A percentile compares a stretch with the other conserved stretches of the same genome.
Conservation (phyloP, 2,329 filamentous ascomycete species). For the Colletotrichum truncatum region DNA sequence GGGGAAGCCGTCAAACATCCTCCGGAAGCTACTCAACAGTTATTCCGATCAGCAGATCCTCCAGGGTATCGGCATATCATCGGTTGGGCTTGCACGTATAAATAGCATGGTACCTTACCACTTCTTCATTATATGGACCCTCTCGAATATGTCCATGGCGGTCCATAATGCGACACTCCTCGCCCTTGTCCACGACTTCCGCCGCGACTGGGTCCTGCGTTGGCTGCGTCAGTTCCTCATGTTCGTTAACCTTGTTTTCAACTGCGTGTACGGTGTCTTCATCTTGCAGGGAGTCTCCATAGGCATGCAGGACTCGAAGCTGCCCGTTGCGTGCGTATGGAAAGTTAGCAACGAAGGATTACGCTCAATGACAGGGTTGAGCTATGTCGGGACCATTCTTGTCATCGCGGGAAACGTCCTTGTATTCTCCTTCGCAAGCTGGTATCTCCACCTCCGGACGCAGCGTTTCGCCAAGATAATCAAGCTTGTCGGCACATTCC, state of each 20-base stretch:
- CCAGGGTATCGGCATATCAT: conserved; percentile 74
- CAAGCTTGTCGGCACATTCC: conserved; percentile 60
- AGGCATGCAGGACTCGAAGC: conserved; percentile 57
- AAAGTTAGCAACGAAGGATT: conserved; percentile 45
- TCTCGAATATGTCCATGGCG: conserved; percentile 70
- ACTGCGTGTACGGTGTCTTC: conserved; percentile 64
- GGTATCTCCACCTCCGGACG: conserved; percentile 68
- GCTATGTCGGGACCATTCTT: conserved; percentile 67
- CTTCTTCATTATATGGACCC: conserved; percentile 77
- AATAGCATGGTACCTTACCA: conserved; percentile 70
- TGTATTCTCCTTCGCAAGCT: conserved; percentile 68
- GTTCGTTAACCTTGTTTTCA: conserved; percentile 70
- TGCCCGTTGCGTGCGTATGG: conserved; percentile 72
- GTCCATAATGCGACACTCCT: conserved; percentile 73
- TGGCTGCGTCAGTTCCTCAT: conserved; percentile 74
- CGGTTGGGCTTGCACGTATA: conserved; percentile 68
- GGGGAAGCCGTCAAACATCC: conserved; percentile 59
- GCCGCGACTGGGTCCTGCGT: conserved; percentile 71
- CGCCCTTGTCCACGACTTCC: conserved; percentile 73
- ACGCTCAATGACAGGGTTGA: conserved; percentile 48
- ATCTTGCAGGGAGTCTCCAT: conserved; percentile 64
- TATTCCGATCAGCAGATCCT: conserved; percentile 76
- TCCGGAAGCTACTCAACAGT: conserved; percentile 70
- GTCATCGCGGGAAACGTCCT: conserved; percentile 67
- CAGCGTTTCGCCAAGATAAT: conserved; percentile 64